Conservation (phyloP, 805 yeast species). For the Metschnikowia koreensis region DNA sequence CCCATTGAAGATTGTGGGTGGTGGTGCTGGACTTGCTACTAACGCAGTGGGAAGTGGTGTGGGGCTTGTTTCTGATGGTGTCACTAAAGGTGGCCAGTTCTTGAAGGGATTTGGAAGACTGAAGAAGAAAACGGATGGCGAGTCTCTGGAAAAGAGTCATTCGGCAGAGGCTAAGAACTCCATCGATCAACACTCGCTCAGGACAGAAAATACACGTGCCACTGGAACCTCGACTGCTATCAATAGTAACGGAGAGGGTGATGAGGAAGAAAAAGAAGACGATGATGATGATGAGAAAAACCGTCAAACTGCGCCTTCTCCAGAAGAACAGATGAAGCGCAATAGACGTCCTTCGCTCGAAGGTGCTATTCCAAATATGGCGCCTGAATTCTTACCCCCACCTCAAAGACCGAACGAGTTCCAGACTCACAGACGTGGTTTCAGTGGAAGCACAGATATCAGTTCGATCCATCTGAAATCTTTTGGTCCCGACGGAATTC, state of each 20-base stretch:
- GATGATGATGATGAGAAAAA: slow-evolving; percentile 7
- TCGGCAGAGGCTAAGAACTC: slow-evolving; percentile 4
- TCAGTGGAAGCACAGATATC: slow-evolving; percentile 30
- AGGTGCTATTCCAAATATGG: slow-evolving; percentile 33
- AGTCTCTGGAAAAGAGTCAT: slow-evolving; percentile 2
- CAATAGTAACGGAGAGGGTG: slow-evolving; percentile 1
- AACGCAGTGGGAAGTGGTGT: slow-evolving; percentile 45
- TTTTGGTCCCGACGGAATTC: slow-evolving; percentile 37
- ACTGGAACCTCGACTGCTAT: slow-evolving; percentile 5
- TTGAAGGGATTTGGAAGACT: slow-evolving; percentile 30
- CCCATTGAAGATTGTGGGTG: slow-evolving; percentile 46
- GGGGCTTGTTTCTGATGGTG: slow-evolving; percentile 47
- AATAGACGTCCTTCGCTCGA: slow-evolving; percentile 16
- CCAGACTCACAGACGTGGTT: slow-evolving; percentile 19
- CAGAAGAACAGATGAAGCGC: slow-evolving; percentile 15
- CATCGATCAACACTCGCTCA: slow-evolving; percentile 3
- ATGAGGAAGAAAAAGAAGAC: slow-evolving; percentile 11
- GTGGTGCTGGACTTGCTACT: slow-evolving; percentile 44
- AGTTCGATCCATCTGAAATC: slow-evolving; percentile 37
- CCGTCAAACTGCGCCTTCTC: slow-evolving; percentile 16
- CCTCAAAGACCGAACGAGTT: slow-evolving; percentile 35
- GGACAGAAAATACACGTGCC: slow-evolving; percentile 1
- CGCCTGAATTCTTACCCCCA: slow-evolving; percentile 34
- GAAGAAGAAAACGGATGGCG: slow-evolving; percentile 14
- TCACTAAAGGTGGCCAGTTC: slow-evolving; percentile 46